Evolutionary conservation across 2,329 filamentous ascomycete genomes (phyloP), one percentile per base, ranked within the genome.

Genomic region (Beauveria bassiana): DNA sequence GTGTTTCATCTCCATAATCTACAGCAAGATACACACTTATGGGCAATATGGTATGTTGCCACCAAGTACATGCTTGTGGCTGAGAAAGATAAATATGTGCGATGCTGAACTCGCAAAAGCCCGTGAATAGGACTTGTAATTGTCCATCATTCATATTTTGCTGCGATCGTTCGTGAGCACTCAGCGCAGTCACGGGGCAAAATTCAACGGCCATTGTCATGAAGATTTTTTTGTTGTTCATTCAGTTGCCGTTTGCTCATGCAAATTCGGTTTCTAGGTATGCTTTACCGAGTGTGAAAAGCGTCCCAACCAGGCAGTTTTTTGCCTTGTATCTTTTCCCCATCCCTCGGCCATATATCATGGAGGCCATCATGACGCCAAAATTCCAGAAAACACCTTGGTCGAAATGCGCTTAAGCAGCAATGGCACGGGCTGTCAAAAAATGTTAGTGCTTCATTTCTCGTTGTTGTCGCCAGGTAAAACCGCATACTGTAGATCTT

Each of bases 401-500:
- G 69, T 69, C 62, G 69, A 61, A 49, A 61, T 69, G 67, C 67
- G 64, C 70, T 75, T 75, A 76, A 68, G 82, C 74, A 69, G 40
- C 79, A 69, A 86, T 80, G 72, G 83, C 84, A 73, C 85, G 84
- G 75, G 85, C 84, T 87, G 20, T 47, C 64, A 68, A 76, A 69
- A 77, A 73, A 61, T 64, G 61, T 62, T 58, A 49, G 34, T 7
- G 26, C 43, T 34, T n/a, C 24, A 20, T 6, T 20, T 26, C 12
- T 59, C 20, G 16, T 20, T 12, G 26, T 18, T 6, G 14, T 47
- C 43, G 38, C 24, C 24, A 31, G 10, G 49, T 3, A 10, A 18
- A n/a, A 55, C 61, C 66, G 76, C 83, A 65, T 84, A 86, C 83
- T 99, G 90, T 97, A 99, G 84, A 99, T 96, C 86, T 89, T 91